Evolutionary conservation across 2,329 filamentous ascomycete genomes (phyloP).

Genomic region (Exserohilum rostratum): DNA sequence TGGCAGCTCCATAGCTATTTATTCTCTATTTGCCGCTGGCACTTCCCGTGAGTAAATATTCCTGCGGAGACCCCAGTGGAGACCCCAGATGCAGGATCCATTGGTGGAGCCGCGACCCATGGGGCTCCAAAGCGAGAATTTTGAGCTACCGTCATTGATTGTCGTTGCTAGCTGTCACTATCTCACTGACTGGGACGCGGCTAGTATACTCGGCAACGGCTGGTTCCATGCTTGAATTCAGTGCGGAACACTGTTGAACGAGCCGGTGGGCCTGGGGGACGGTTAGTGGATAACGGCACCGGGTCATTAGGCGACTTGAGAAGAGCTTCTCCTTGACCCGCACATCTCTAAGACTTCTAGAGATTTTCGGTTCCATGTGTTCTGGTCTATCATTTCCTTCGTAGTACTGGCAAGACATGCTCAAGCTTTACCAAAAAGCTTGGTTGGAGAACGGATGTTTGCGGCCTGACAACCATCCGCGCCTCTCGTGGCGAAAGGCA

Average conservation of each 20-base stretch:
- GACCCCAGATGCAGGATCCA: constrained; percentile 22
- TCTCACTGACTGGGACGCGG: constrained; percentile 4
- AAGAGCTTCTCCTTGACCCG: background rate
- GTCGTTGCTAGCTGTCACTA: constrained; percentile 15
- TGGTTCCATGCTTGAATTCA: constrained; percentile 3
- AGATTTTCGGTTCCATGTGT: background rate
- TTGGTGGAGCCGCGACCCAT: constrained; percentile 9
- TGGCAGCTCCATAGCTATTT: constrained; percentile 17
- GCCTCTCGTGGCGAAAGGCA: background rate
- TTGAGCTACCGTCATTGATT: constrained; percentile 5
- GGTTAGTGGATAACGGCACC: background rate
- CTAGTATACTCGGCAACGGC: constrained; percentile 15
- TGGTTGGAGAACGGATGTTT: constrained; percentile 2
- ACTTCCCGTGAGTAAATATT: constrained; percentile 1
- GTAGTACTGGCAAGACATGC: constrained; percentile 3
- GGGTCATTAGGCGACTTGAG: background rate
- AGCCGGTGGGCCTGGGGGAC: background rate
- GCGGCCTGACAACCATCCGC: background rate
- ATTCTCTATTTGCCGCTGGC: constrained; percentile 4
- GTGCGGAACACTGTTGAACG: background rate
- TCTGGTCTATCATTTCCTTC: background rate
- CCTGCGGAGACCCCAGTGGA: constrained; percentile 20
- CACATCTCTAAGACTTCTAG: background rate
- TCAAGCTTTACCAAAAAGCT: constrained; percentile 21
- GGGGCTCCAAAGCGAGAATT: constrained; percentile 15